These are phyloP conservation scores for Sporisorium exsertum DNA, from an alignment of 1,284 basidiomycete genomes.

Conservation along the genomic window DNA sequence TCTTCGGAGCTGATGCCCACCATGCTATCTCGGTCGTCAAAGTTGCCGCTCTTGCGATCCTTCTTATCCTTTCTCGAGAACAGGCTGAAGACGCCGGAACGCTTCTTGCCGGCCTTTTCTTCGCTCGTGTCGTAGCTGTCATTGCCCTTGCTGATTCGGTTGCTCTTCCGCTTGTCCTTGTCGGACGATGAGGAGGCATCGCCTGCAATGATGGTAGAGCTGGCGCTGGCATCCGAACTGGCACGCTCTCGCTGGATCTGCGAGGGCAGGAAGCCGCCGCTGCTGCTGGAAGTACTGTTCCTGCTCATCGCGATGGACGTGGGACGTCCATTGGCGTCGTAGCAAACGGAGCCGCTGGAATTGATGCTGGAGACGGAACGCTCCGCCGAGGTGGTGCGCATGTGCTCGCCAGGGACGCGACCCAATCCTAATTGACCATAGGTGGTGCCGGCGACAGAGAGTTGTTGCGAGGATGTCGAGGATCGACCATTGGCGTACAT, in stretches of 20 bases:
- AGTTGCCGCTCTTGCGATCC: conserved; percentile 60
- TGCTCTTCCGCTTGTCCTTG: conserved; percentile 52
- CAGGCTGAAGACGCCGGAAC: conserved; percentile 64
- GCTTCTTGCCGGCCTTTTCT: conserved; percentile 63
- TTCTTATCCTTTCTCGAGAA: conserved; percentile 66
- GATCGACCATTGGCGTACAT: conserved; percentile 23
- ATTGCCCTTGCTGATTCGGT: conserved; percentile 48
- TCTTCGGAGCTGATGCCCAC: conserved; percentile 55
- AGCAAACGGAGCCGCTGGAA: conserved; percentile 18
- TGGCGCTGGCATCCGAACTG: conserved; percentile 54
- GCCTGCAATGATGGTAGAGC: conserved; percentile 28
- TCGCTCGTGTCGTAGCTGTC: conserved; percentile 49
- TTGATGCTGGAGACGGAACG: conserved; percentile 50
- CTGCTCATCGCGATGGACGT: conserved; percentile 33
- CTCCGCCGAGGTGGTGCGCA: conserved; percentile 49
- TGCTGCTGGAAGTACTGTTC: conserved; percentile 47
- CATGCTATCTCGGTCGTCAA: conserved; percentile 51
- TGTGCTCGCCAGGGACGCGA: conserved; percentile 25
- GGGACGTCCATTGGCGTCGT: conserved; percentile 28
- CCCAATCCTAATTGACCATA: conserved; percentile 21
- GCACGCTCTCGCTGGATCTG: conserved; percentile 59
- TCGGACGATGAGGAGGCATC: conserved; percentile 35
- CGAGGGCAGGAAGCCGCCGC: conserved; percentile 55
- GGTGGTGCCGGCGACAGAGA: conserved; percentile 18
- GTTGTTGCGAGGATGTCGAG: conserved; percentile 30